These are phyloP conservation scores for Cudoniella acicularis DNA, from an alignment of 495 filamentous ascomycete species.

Conservation along the genomic window DNA sequence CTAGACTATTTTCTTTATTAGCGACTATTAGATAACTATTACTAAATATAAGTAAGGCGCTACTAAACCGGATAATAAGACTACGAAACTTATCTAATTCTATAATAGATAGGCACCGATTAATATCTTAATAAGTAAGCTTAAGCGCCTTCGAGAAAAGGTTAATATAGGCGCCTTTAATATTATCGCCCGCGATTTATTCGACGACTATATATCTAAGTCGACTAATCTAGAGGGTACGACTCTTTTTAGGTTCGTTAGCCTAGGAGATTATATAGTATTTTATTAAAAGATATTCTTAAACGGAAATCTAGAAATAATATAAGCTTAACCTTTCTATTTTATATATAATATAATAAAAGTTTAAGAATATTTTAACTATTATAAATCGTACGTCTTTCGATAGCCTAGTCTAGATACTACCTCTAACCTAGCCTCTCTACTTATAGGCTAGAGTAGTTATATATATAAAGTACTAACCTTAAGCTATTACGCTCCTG, in stretches of 20 bases:
- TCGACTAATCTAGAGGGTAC: neutral
- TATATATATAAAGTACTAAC: too few relatives aligned
- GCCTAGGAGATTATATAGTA: too few relatives aligned
- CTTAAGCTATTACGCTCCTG: too few relatives aligned
- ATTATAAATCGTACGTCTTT: too few relatives aligned
- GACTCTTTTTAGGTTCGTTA: neutral
- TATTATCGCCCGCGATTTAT: neutral
- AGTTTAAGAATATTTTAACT: slow-evolving; percentile 3
- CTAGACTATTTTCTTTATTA: too few relatives aligned
- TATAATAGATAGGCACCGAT: neutral
- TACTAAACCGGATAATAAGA: neutral
- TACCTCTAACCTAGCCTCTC: too few relatives aligned
- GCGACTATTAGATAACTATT: neutral
- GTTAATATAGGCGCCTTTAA: neutral
- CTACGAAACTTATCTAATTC: neutral
- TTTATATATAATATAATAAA: neutral
- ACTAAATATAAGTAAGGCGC: slow-evolving; percentile 6
- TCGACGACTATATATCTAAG: neutral
- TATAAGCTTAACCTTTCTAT: too few relatives aligned
- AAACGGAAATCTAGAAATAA: too few relatives aligned
- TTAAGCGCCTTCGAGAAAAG: neutral
- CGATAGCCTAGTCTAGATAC: too few relatives aligned
- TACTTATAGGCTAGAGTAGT: too few relatives aligned
- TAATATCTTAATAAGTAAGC: neutral
- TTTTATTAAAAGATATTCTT: too few relatives aligned